Evolutionary conservation across 2,329 filamentous ascomycete species (phyloP).

Genomic region (Aspergillus quadricinctus): DNA sequence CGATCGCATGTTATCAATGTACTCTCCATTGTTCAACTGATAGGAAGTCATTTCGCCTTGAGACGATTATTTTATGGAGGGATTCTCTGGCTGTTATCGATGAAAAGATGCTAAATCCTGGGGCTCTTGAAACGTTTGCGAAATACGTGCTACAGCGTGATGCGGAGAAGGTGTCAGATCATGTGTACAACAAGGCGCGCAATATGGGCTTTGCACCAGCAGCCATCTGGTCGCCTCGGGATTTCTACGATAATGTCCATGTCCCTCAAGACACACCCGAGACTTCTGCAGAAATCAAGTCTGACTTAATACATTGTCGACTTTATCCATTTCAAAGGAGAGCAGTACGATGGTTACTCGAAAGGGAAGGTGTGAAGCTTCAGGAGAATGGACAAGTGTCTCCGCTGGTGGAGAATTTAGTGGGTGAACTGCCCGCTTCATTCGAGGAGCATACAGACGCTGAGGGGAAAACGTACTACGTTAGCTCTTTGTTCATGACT

Average conservation of each 20-base stretch:
- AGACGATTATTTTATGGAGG: constrained; percentile 32
- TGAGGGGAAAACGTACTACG: constrained; percentile 35
- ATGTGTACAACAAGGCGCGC: background rate
- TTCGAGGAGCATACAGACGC: constrained; percentile 36
- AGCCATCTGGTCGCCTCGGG: constrained; percentile 31
- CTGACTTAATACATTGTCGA: constrained; percentile 31
- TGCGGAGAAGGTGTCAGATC: constrained; percentile 3
- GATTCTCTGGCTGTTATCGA: constrained; percentile 28
- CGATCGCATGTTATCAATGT: constrained; percentile 30
- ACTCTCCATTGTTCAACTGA: constrained; percentile 17
- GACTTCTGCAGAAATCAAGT: constrained; percentile 32
- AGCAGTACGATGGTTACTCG: constrained; percentile 44
- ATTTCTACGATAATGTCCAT: constrained; percentile 47
- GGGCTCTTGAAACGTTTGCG: constrained; percentile 20
- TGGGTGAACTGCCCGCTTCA: constrained; percentile 29
- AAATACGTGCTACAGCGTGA: constrained; percentile 24
- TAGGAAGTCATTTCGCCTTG: constrained; percentile 21
- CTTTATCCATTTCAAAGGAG: constrained; percentile 49
- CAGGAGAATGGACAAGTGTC: constrained; percentile 28
- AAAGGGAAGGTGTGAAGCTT: constrained; percentile 39
- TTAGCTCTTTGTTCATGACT: constrained; percentile 40
- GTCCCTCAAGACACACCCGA: constrained; percentile 34
- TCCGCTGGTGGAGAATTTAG: constrained; percentile 7
- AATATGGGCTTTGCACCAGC: constrained; percentile 6
- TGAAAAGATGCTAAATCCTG: constrained; percentile 13